Percentiles rank a stretch among this genome's conserved stretches.
These are phyloP conservation scores for Bathelium albidoporum DNA, from an alignment of 495 filamentous ascomycete species.

Conservation along the genomic window DNA sequence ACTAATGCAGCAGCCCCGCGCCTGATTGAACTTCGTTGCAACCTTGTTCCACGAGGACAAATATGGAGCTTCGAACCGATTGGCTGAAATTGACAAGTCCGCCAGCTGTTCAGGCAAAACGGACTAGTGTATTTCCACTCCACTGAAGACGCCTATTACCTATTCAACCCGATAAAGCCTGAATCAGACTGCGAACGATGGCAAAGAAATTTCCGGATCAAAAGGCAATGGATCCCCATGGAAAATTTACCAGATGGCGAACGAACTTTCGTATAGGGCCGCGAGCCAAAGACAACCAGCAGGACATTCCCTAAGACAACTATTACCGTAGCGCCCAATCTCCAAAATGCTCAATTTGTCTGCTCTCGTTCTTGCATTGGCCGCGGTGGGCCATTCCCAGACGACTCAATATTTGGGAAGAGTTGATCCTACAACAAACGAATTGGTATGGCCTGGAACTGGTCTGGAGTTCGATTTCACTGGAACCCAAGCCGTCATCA, in stretches of 20 bases:
- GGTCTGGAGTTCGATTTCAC: constrained; percentile 12
- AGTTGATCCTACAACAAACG: constrained; percentile 13
- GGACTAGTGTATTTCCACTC: too few species aligned
- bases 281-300: not conserved
- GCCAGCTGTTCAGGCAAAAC: too few species aligned
- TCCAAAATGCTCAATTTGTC: not conserved
- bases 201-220: not conserved
- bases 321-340: not conserved
- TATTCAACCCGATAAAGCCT: constrained; percentile 3
- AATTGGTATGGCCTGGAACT: constrained; percentile 17
- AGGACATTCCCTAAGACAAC: not conserved
- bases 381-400: not conserved
- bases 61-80: too few species aligned
- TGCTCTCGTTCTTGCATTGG: not conserved
- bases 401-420: constrained; percentile 13
- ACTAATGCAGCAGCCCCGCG: too few species aligned
- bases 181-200: not conserved
- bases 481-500: constrained; percentile 15
- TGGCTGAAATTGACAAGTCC: too few species aligned
- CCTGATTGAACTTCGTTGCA: too few species aligned
- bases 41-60: too few species aligned
- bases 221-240: not conserved
- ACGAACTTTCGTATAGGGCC: not conserved
- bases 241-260: not conserved
- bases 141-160: too few species aligned